Evolutionary conservation across 805 yeast species (phyloP).

Genomic region (Ogataea pini): DNA sequence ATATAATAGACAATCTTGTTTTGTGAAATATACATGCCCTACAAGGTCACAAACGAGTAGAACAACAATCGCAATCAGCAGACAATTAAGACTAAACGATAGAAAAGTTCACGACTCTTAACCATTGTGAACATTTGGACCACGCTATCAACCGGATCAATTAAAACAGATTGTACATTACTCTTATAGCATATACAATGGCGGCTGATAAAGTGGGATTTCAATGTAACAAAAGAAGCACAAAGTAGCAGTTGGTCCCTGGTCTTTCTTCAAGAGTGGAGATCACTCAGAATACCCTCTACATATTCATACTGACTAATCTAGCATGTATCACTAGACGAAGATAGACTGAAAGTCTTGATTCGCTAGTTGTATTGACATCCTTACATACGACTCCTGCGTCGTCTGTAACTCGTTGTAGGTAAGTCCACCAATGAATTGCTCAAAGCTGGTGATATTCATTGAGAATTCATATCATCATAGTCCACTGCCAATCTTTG

Average conservation of each 20-base stretch:
- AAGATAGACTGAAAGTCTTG: not conserved
- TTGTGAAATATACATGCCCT: too few relatives aligned
- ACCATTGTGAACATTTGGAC: too few relatives aligned
- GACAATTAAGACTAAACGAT: not conserved
- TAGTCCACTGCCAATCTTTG: slow-evolving; percentile 30
- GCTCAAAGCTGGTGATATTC: not conserved
- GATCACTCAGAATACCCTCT: not conserved
- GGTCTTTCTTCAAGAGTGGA: not conserved
- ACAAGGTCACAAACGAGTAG: not conserved
- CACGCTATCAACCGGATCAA: too few relatives aligned
- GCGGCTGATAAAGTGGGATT: too few relatives aligned
- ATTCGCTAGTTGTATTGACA: too few relatives aligned
- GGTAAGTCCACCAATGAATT: not conserved
- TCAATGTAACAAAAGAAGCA: not conserved
- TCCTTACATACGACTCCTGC: too few relatives aligned
- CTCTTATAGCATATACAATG: too few relatives aligned
- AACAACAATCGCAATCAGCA: not conserved
- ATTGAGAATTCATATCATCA: slow-evolving; percentile 11
- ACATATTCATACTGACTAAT: not conserved
- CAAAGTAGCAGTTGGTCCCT: too few relatives aligned
- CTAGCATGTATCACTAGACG: not conserved
- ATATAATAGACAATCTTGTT: not conserved
- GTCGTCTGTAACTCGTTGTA: too few relatives aligned
- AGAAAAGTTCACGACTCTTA: too few relatives aligned
- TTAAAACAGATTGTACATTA: too few relatives aligned